A percentile compares a stretch with the other conserved stretches of the same genome.
Evolutionary conservation across 257 asterid species (phyloP).

Genomic region (Lithospermum erythrorhizon): DNA sequence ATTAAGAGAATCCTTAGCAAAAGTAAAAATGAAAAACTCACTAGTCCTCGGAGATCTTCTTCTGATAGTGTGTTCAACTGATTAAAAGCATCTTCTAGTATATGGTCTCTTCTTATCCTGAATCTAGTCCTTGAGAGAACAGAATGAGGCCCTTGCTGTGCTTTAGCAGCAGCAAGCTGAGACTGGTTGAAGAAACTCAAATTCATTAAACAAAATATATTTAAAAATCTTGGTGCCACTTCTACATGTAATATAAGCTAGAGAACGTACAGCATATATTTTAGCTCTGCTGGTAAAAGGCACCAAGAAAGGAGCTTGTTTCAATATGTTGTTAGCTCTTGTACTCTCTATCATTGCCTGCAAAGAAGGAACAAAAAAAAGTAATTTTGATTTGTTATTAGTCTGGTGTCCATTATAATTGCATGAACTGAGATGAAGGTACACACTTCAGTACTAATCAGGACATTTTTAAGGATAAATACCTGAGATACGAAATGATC

Average conservation of each 20-base stretch:
- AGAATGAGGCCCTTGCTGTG: conserved; percentile 41
- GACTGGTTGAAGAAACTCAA: conserved; percentile 39
- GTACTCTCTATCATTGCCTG: conserved; percentile 64
- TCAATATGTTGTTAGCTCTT: conserved; percentile 76
- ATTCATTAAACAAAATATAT: conserved; percentile 1
- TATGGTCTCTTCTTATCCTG: conserved; percentile 80
- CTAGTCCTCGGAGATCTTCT: conserved; percentile 86
- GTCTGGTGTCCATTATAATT: conserved; percentile 59
- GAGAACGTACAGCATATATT: conserved; percentile 70
- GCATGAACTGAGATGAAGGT: conserved; percentile 44
- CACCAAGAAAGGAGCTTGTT: conserved; percentile 92
- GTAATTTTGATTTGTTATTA: conserved; percentile 4
- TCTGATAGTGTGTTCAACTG: conserved; percentile 69
- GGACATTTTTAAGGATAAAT: conserved; percentile 2
- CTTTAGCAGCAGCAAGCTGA: conserved; percentile 60
- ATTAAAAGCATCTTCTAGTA: conserved; percentile 84
- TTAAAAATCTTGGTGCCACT: not conserved
- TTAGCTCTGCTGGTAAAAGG: conserved; percentile 95
- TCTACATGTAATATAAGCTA: conserved; percentile 4
- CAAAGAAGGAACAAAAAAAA: not conserved
- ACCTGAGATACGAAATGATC: conserved; percentile 85
- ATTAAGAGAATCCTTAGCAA: conserved; percentile 1
- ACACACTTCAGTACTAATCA: too few species aligned
- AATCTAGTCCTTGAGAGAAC: conserved; percentile 56
- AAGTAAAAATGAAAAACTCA: conserved; percentile 22